These are phyloP conservation scores for Leptographium radiaticola DNA, from an alignment of 2,329 filamentous ascomycete species.

Conservation along the genomic window DNA sequence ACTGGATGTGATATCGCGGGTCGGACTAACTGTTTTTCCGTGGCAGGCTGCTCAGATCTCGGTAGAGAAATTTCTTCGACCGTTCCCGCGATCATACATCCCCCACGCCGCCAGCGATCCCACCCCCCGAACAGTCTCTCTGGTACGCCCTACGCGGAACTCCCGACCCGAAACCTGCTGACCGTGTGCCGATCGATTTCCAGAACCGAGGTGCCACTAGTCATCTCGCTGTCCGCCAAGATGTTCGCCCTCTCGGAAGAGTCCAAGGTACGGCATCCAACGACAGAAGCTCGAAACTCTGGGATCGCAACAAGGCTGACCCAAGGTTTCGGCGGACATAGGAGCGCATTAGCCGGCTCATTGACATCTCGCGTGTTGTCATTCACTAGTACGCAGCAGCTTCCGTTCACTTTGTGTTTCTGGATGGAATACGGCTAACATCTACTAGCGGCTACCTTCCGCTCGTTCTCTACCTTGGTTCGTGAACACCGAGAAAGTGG, in stretches of 20 bases:
- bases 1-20: too few relatives aligned
- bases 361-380: constrained; percentile 84
- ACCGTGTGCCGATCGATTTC: too few relatives aligned
- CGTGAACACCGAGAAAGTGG: not conserved
- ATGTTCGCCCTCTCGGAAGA: constrained; percentile 77
- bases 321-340: constrained; percentile 20
- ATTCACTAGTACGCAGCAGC: constrained; percentile 75
- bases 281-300: not conserved
- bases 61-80: constrained; percentile 1
- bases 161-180: too few relatives aligned
- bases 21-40: not conserved
- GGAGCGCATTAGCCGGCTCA: constrained; percentile 96
- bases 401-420: not conserved
- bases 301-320: too few relatives aligned
- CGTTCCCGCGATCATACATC: not conserved
- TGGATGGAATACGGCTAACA: constrained; percentile 20
- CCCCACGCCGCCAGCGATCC: too few relatives aligned
- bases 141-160: too few relatives aligned
- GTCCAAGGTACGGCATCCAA: constrained; percentile 59
- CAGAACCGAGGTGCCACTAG: too few relatives aligned
- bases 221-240: constrained; percentile 15
- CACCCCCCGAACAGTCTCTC: too few relatives aligned
- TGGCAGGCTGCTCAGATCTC: not conserved
- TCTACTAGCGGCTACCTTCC: constrained; percentile 75
- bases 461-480: constrained; percentile 92